Conservation (phyloP, 345 rosid species). For the Gossypium rotundifolium region DNA sequence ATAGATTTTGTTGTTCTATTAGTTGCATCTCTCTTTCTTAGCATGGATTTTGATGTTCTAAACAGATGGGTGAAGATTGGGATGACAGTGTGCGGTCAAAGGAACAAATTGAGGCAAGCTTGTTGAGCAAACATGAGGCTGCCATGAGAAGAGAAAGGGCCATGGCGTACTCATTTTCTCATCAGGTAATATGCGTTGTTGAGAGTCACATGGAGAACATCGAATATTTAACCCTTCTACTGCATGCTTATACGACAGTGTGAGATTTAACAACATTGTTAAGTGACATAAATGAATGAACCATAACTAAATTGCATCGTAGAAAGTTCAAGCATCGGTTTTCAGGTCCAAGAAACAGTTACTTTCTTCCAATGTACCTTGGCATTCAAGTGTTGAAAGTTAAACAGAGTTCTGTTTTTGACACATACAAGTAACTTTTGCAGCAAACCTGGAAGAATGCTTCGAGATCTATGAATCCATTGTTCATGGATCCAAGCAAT, state of each 20-base stretch:
- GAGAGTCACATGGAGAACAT: neutral
- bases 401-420: neutral
- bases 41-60: constrained; percentile 14
- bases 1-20: neutral
- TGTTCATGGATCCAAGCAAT: constrained; percentile 80
- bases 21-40: neutral
- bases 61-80: constrained; percentile 89
- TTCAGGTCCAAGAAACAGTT: neutral
- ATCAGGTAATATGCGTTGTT: constrained; percentile 53
- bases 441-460: constrained; percentile 87
- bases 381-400: neutral
- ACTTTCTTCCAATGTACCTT: neutral
- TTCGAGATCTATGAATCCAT: constrained; percentile 46
- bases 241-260: neutral
- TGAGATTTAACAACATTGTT: neutral
- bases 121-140: constrained; percentile 87
- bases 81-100: constrained; percentile 85
- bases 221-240: neutral
- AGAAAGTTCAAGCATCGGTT: neutral
- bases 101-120: constrained; percentile 77
- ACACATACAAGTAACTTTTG: constrained; percentile 2
- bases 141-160: constrained; percentile 91
- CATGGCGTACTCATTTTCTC: constrained; percentile 80
- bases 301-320: neutral
- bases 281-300: neutral